A percentile compares a stretch with the other conserved stretches of the same genome.
phyloP scores from a whole-genome alignment of 345 rosid species.

The Melaleuca quinquenervia region DNA sequence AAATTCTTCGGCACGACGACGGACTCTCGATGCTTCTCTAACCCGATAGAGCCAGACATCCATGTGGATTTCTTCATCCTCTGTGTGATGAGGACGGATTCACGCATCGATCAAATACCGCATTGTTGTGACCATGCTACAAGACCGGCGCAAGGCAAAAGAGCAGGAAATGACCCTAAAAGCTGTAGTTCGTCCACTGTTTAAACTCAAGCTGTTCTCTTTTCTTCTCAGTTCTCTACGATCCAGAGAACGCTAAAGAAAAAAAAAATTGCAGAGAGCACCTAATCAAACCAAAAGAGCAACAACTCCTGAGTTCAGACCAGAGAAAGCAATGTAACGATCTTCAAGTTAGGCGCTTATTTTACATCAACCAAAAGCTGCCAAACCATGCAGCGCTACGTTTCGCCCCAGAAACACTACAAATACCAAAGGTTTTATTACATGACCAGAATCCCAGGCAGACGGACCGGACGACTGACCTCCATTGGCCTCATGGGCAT shows the following conservation, averaged over 20 bases:
- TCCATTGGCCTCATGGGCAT: conserved; percentile 4
- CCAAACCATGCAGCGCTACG: neutral
- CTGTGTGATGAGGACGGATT: neutral
- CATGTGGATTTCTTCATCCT: neutral
- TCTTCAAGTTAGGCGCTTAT: neutral
- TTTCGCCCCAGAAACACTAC: neutral
- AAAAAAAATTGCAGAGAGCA: neutral
- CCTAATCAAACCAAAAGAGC: neutral
- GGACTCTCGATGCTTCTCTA: neutral
- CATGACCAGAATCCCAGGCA: conserved; percentile 22
- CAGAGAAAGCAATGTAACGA: neutral
- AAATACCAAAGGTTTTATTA: neutral
- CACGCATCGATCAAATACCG: neutral
- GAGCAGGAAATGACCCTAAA: neutral
- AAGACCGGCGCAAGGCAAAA: neutral
- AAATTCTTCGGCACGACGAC: neutral
- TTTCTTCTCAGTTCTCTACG: neutral
- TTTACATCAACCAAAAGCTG: neutral
- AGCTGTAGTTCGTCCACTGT: neutral
- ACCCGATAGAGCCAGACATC: neutral
- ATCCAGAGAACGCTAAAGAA: neutral
- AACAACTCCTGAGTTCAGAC: neutral
- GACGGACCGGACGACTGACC: neutral
- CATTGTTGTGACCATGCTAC: neutral
- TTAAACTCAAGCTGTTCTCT: neutral